Evolutionary conservation across 352 stramenopile species (phyloP), one percentile per base, ranked within the genome.

Genomic region (Phytophthora podocarpi): DNA sequence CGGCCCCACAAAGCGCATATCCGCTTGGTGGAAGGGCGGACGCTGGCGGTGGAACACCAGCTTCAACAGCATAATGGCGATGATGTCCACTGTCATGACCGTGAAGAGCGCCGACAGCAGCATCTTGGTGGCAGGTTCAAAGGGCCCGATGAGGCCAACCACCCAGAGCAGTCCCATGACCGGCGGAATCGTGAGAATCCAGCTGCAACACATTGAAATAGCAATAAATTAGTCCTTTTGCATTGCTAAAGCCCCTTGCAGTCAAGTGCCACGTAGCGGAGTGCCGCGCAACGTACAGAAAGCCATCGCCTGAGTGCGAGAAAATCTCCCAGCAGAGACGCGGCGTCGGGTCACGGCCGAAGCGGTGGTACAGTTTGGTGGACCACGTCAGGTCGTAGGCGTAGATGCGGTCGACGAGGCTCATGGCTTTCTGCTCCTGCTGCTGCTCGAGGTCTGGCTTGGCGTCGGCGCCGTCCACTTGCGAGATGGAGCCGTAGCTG

Each of bases 11-110:
- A 95, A 95, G 32, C 86, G 80, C 36, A 78, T 62, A 54, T 95
- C 84, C 36, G 67, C 74, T 31, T 80, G 55, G 66, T 95, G 86
- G 55, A 92, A 87, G n/a, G 81, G 81, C 26, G 86, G 86, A 0
- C 86, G 76, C 11, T 82, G 57, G 43, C 86, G 86, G 52, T 85
- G 87, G 63, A 92, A 90, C 24, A 86, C 43, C 12, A 82, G 40
- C 63, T 95, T 95, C 30, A 95, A 72, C 45, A 91, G 48, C 61
- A 93, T 84, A 55, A 93, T 95, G 34, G 74, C 72, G 20, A 92
- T 66, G 48, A 95, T 82, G 54, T 95, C 86, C 20, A 92, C 76
- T 62, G 58, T 70, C 53, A 79, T 66, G 67, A 72, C 67, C 5
- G 65, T 72, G 50, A 63, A 76, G 32, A 79, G 62, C n/a, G 58